A percentile compares a stretch with the other conserved stretches of the same genome.
These are phyloP conservation scores for Hortiboletus campestris DNA, from an alignment of 768 basidiomycete genomes.

Conservation along the genomic window DNA sequence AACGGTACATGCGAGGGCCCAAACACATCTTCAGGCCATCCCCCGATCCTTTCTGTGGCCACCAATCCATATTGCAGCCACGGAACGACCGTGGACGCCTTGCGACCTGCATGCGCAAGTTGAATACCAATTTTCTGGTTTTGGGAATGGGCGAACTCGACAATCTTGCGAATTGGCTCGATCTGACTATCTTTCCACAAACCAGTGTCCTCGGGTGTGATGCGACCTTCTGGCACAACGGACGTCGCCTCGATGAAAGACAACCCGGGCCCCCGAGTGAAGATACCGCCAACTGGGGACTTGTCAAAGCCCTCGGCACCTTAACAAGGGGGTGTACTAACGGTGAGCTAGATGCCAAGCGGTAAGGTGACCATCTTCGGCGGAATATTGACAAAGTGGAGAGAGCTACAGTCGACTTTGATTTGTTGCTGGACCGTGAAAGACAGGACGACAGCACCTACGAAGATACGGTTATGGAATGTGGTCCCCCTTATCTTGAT, in stretches of 20 bases:
- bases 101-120: conserved; percentile 76
- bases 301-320: background rate
- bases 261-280: conserved; percentile 53
- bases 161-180: conserved; percentile 45
- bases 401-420: conserved; percentile 36
- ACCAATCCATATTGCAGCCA: conserved; percentile 46
- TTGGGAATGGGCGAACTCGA: conserved; percentile 72
- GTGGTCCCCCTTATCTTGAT: conserved; percentile 51
- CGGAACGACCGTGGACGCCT: conserved; percentile 61
- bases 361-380: conserved; percentile 49
- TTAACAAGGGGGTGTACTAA: background rate
- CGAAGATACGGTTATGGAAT: conserved; percentile 56
- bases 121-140: conserved; percentile 72
- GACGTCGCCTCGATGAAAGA: conserved; percentile 67
- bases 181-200: conserved; percentile 64
- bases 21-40: conserved; percentile 54
- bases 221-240: conserved; percentile 59
- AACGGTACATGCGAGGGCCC: conserved; percentile 54
- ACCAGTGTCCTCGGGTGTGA: conserved; percentile 62
- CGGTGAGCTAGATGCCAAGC: conserved; percentile 59
- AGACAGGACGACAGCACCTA: conserved; percentile 25
- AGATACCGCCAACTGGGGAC: conserved; percentile 38
- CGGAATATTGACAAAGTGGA: conserved; percentile 61
- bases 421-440: background rate
- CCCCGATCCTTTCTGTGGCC: conserved; percentile 41